Evolutionary conservation across 495 filamentous ascomycete genomes (phyloP).

Genomic region (Saxophila tyrrhenica): DNA sequence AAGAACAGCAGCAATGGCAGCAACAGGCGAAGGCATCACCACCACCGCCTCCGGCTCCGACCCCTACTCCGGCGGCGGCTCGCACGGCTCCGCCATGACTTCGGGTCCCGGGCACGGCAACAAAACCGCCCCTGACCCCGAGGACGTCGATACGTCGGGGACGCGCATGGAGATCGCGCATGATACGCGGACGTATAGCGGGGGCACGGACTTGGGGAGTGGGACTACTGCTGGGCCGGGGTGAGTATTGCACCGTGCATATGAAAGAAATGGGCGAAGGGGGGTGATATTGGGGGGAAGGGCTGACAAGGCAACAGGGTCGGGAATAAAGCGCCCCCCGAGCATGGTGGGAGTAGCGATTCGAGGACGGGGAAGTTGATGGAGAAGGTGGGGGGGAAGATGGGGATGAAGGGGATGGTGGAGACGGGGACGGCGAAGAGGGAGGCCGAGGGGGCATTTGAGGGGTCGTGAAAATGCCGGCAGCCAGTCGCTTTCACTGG

Average conservation of each 20-base stretch:
- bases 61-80: background rate
- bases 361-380: slow-evolving; percentile 20
- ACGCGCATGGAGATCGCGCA: background rate
- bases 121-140: background rate
- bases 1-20: too few species aligned
- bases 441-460: background rate
- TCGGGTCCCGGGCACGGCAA: background rate
- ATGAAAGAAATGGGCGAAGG: too few species aligned
- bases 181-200: background rate
- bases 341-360: background rate
- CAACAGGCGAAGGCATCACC: background rate
- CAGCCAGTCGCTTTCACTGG: too few species aligned
- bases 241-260: too few species aligned
- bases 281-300: background rate
- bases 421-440: slow-evolving; percentile 20
- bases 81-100: background rate
- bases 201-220: slow-evolving; percentile 6
- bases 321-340: background rate
- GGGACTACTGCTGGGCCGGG: slow-evolving; percentile 9
- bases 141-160: background rate
- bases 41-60: background rate
- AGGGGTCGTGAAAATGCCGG: too few species aligned
- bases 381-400: slow-evolving; percentile 17
- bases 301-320: background rate
- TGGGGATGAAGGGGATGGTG: slow-evolving; percentile 10